Base-by-base conservation (phyloP, 768 basidiomycete species). In the Mycena rosella region DNA sequence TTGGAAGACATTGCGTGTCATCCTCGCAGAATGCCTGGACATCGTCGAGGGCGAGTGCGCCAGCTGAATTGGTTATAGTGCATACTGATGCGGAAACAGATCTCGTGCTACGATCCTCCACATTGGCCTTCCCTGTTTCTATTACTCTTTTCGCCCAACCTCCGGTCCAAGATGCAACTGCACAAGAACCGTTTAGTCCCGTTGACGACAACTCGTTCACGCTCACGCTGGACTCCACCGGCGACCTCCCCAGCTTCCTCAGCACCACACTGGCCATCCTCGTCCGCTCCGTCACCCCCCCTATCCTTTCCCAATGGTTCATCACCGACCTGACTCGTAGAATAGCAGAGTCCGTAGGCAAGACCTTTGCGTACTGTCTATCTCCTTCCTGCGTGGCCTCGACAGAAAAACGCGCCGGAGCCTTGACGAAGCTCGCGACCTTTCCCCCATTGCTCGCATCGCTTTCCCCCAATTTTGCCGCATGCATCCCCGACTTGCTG, bases 241-340 rank as follows among this genome's bases (percentile, higher is more conserved):
- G 81, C 27, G 83, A 84, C 52, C 72, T 89, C 10, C 78, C 85
- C 5, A 74, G 82, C 4, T 83, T 91, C 62, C 77, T 88, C 51
- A 80, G 82, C 36, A 76, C 85, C 36, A 73, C 88, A 26, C 73
- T 86, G 22, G 82, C 87, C 40, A 74, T 87, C 17, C 70, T 87
- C 26, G 76, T 81, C 32, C 80, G 78, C 55, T 74, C 83, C 2
- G 63, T 90, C 51, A 78, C 76, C 45, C 83, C 84, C 4, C 73
- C 84, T 1, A 75, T 86, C 15, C 79, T 81, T 47, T 83, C 81
- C 15, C 82, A 84, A 36, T 85, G 84, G 78, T 86, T 88, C 55
- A 78, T 89, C 11, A 73, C 76, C 18, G 87, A 91, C 70, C 70
- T 88, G 47, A 70, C 81, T 51, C 85, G 83, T 36, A 79, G 77